These are phyloP conservation scores for Saturnispora kantuleensis DNA, from an alignment of 805 yeast genomes.

Conservation along the genomic window DNA sequence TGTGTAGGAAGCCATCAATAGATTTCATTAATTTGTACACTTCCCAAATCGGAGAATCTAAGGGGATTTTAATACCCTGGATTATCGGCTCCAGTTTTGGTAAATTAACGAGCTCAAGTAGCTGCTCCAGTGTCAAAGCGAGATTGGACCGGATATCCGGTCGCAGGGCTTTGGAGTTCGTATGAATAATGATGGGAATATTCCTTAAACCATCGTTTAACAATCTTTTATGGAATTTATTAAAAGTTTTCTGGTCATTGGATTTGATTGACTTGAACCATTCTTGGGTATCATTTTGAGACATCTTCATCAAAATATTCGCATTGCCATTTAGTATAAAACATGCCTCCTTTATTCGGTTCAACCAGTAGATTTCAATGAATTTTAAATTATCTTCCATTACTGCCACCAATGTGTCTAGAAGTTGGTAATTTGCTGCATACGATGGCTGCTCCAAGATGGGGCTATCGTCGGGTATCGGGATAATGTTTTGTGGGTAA, in stretches of 20 bases:
- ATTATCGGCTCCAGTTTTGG: conserved; percentile 30
- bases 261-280: conserved; percentile 41
- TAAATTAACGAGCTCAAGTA: neutral
- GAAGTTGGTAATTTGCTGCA: neutral
- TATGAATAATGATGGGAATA: conserved; percentile 37
- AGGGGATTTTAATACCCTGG: conserved; percentile 48
- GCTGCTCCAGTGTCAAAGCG: conserved; percentile 5
- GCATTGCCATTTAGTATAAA: conserved; percentile 69
- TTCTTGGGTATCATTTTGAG: conserved; percentile 46
- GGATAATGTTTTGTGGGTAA: conserved; percentile 27
- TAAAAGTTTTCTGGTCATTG: conserved; percentile 19
- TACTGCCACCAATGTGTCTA: neutral
- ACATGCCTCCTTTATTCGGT: conserved; percentile 76
- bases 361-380: conserved; percentile 50
- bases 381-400: conserved; percentile 10
- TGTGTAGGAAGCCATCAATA: conserved; percentile 60
- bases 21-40: conserved; percentile 37
- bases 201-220: conserved; percentile 24
- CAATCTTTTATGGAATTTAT: conserved; percentile 19
- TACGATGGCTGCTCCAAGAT: neutral
- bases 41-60: conserved; percentile 34
- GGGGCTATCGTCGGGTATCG: conserved; percentile 1
- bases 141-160: conserved; percentile 14
- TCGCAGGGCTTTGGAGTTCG: no score
- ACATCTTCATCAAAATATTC: conserved; percentile 67